Conservation (phyloP, 2,329 filamentous ascomycete species). For the Malbranchea zuffiana region DNA sequence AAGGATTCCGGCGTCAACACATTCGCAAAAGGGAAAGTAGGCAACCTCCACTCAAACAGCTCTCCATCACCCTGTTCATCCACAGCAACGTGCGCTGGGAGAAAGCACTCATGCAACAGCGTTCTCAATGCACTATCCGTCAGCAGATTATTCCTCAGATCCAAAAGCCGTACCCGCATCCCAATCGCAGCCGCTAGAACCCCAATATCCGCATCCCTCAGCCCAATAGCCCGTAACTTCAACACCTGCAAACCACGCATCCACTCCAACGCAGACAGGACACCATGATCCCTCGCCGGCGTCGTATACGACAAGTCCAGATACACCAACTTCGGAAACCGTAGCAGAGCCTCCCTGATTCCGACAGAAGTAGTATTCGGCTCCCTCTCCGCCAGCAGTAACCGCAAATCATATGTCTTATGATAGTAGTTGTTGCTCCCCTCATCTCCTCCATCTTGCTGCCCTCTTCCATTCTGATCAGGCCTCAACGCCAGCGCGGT, state of each 20-base stretch:
- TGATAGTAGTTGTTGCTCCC: background rate
- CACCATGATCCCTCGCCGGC: constrained; percentile 38
- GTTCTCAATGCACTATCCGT: constrained; percentile 45
- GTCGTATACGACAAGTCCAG: constrained; percentile 48
- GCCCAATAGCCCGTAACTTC: constrained; percentile 43
- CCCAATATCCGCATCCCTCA: constrained; percentile 44
- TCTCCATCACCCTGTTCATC: constrained; percentile 17
- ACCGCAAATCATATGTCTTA: constrained; percentile 38
- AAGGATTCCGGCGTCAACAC: constrained; percentile 31
- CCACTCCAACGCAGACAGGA: constrained; percentile 38
- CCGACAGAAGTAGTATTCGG: constrained; percentile 47
- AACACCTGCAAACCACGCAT: constrained; percentile 45
- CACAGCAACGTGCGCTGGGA: constrained; percentile 13
- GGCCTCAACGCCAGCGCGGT: constrained; percentile 35
- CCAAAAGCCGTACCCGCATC: constrained; percentile 44
- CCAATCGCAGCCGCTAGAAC: constrained; percentile 44
- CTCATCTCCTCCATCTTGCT: background rate
- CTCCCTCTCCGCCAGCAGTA: constrained; percentile 47
- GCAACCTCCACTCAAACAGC: constrained; percentile 12
- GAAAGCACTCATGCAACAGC: constrained; percentile 43
- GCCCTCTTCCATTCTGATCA: constrained; percentile 6
- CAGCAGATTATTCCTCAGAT: constrained; percentile 47
- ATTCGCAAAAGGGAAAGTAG: constrained; percentile 24
- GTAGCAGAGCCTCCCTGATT: constrained; percentile 41
- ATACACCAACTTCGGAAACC: constrained; percentile 46